These are phyloP conservation scores for Picocystis salinarum DNA, from an alignment of 139 green algal genomes.

Conservation along the genomic window DNA sequence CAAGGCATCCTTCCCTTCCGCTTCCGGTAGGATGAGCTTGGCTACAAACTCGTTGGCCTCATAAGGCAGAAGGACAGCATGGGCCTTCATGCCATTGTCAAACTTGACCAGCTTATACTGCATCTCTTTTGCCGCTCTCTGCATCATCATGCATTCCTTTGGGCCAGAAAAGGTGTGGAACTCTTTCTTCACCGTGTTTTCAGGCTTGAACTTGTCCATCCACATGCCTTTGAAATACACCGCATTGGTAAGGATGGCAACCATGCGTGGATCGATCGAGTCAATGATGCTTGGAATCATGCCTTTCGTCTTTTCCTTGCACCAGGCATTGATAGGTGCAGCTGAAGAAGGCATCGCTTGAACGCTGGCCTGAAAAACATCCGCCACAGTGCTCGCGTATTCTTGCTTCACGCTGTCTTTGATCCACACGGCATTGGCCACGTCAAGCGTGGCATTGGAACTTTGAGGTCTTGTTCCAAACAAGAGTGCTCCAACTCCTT, in stretches of 20 bases:
- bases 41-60: no score
- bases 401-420: not conserved
- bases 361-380: not conserved
- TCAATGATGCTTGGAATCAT: not conserved
- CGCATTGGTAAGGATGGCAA: not conserved
- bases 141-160: no score
- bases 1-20: no score
- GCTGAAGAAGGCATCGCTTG: not conserved
- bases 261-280: not conserved
- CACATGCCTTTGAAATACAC: not conserved
- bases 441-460: not conserved
- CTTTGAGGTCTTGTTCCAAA: no score
- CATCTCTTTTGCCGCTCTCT: no score
- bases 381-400: not conserved
- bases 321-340: not conserved
- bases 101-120: no score
- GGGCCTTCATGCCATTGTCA: no score
- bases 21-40: no score
- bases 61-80: no score
- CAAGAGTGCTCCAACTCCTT: no score
- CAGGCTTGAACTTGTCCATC: not conserved
- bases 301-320: not conserved
- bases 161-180: not conserved
- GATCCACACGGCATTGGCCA: not conserved
- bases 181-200: not conserved